Evolutionary conservation across 2,329 filamentous ascomycete species (phyloP).

Genomic region (Pseudogymnoascus destructans): DNA sequence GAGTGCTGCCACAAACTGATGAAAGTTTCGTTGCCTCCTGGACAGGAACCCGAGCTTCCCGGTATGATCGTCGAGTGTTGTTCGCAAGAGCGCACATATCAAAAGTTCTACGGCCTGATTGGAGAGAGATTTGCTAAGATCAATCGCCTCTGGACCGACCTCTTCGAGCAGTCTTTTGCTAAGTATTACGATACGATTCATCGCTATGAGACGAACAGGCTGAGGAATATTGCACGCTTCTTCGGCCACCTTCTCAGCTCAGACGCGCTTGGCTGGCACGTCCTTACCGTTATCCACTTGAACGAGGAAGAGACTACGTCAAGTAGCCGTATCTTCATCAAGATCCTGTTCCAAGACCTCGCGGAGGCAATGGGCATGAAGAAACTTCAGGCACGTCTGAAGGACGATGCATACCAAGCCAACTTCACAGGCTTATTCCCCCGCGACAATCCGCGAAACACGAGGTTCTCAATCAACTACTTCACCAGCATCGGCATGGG

Average conservation of each 20-base stretch:
- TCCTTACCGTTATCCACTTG: constrained; percentile 69
- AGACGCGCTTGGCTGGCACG: constrained; percentile 87
- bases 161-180: constrained; percentile 80
- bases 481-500: constrained; percentile 98
- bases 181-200: constrained; percentile 98
- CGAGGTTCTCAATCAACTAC: constrained; percentile 97
- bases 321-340: constrained; percentile 94
- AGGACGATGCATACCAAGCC: constrained; percentile 64
- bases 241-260: constrained; percentile 84
- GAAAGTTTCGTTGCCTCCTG: constrained; percentile 77
- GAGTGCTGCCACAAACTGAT: constrained; percentile 96
- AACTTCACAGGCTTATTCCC: constrained; percentile 82
- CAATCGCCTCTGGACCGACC: constrained; percentile 84
- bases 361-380: constrained; percentile 75
- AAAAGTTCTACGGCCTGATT: constrained; percentile 92
- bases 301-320: constrained; percentile 97
- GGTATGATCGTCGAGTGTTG: constrained; percentile 97
- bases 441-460: constrained; percentile 74
- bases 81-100: constrained; percentile 91
- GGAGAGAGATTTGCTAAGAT: constrained; percentile 93
- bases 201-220: constrained; percentile 86
- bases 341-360: constrained; percentile 91
- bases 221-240: constrained; percentile 89
- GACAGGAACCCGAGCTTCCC: constrained; percentile 78
- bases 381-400: constrained; percentile 62